A percentile compares a stretch with the other conserved stretches of the same genome.
Conservation (phyloP, 768 basidiomycete species). For the Xanthoconium purpureum region DNA sequence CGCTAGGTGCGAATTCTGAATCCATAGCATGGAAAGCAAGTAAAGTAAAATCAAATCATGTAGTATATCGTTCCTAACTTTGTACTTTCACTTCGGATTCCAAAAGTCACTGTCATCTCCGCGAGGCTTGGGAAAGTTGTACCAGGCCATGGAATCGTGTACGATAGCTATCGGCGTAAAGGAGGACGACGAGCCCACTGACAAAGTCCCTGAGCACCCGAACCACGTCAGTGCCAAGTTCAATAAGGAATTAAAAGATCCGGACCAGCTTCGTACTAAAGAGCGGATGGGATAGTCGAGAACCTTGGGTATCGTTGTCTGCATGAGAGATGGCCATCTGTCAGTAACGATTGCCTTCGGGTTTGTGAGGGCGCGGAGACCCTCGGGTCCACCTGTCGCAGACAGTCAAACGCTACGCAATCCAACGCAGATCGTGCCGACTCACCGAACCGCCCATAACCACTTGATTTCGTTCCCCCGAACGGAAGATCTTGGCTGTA, state of each 20-base stretch:
- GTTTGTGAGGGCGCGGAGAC: slow-evolving; percentile 82
- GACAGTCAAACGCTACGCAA: slow-evolving; percentile 5
- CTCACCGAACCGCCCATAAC: slow-evolving; percentile 90
- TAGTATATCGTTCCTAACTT: slow-evolving; percentile 15
- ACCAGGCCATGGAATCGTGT: slow-evolving; percentile 39
- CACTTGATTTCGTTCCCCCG: slow-evolving; percentile 87
- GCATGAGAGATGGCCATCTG: slow-evolving; percentile 76
- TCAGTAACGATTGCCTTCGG: slow-evolving; percentile 86
- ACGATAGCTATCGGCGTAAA: slow-evolving; percentile 51
- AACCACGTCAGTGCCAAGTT: neutral
- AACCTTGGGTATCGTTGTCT: slow-evolving; percentile 81
- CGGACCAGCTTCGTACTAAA: slow-evolving; percentile 70
- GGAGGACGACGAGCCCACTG: slow-evolving; percentile 44
- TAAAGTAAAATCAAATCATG: slow-evolving; percentile 15
- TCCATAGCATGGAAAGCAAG: slow-evolving; percentile 10
- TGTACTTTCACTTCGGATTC: neutral
- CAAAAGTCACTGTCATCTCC: slow-evolving; percentile 19
- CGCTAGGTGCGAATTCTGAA: neutral
- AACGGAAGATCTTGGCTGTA: slow-evolving; percentile 89
- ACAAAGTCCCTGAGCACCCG: slow-evolving; percentile 45
- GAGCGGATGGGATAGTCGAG: slow-evolving; percentile 86
- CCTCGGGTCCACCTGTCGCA: slow-evolving; percentile 81
- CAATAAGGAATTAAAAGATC: slow-evolving; percentile 3
- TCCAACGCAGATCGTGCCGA: slow-evolving; percentile 2
- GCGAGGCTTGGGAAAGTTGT: slow-evolving; percentile 38